Evolutionary conservation across 352 stramenopile genomes (phyloP).

Genomic region (Phytophthora crassamura): DNA sequence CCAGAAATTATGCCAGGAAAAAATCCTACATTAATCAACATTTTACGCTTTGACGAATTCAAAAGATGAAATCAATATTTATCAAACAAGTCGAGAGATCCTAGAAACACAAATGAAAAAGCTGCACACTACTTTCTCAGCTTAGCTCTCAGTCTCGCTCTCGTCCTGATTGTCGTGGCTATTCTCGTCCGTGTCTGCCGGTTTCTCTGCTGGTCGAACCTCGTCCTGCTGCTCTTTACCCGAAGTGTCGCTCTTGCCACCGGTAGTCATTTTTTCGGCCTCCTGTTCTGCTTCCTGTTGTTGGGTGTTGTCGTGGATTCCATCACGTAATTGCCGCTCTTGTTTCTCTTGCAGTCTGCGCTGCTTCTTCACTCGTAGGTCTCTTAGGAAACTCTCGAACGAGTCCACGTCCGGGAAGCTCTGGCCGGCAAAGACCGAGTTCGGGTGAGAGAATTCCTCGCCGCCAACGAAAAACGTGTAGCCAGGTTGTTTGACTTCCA

Average conservation of each 20-base stretch:
- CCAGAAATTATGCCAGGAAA: too few species aligned
- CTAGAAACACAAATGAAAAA: too few species aligned
- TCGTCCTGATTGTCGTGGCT: slow-evolving; percentile 8
- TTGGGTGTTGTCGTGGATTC: not conserved
- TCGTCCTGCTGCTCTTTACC: slow-evolving; percentile 9
- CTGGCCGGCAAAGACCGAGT: slow-evolving; percentile 52
- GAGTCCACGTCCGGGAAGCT: slow-evolving; percentile 54
- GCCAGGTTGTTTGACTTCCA: slow-evolving; percentile 27
- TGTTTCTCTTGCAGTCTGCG: slow-evolving; percentile 16
- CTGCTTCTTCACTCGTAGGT: slow-evolving; percentile 39
- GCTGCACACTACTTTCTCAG: not conserved
- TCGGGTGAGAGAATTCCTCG: slow-evolving; percentile 64
- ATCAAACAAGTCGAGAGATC: too few species aligned
- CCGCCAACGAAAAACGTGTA: slow-evolving; percentile 63
- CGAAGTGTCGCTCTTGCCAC: slow-evolving; percentile 1
- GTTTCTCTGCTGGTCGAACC: slow-evolving; percentile 16
- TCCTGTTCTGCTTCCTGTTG: slow-evolving; percentile 28
- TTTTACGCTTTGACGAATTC: too few species aligned
- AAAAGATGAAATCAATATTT: too few species aligned
- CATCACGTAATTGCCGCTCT: slow-evolving; percentile 17
- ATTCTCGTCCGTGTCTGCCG: not conserved
- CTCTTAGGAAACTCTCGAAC: slow-evolving; percentile 62
- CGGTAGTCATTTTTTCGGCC: slow-evolving; percentile 14
- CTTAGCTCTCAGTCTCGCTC: slow-evolving; percentile 5
- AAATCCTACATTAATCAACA: too few species aligned